Conservation (phyloP, 2,329 filamentous ascomycete species). For the Grosmannia clavigera region DNA sequence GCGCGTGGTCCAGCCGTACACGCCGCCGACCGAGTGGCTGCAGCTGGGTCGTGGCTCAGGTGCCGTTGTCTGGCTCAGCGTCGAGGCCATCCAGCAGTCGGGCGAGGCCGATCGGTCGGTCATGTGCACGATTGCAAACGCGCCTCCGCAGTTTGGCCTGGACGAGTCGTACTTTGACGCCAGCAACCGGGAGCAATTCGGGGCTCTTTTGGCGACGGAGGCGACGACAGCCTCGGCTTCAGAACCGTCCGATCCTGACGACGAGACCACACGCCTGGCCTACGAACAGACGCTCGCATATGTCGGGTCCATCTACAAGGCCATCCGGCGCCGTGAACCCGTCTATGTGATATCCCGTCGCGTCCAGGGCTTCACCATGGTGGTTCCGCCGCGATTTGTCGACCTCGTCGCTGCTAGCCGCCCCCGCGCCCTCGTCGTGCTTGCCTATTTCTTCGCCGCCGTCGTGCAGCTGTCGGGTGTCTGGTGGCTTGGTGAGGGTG, state of each 20-base stretch:
- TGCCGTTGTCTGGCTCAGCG: constrained; percentile 16
- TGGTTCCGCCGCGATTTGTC: constrained; percentile 14
- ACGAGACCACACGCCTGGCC: constrained; percentile 13
- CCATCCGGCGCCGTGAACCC: constrained; percentile 18
- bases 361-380: constrained; percentile 16
- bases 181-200: constrained; percentile 10
- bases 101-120: constrained; percentile 8
- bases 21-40: constrained; percentile 15
- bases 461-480: constrained; percentile 13
- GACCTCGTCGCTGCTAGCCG: constrained; percentile 13
- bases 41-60: constrained; percentile 14
- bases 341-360: constrained; percentile 17
- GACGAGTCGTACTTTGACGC: constrained; percentile 17
- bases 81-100: constrained; percentile 11
- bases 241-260: constrained; percentile 8
- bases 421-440: constrained; percentile 15
- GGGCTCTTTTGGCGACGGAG: constrained; percentile 8
- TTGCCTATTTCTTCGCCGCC: constrained; percentile 17
- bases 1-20: constrained; percentile 14
- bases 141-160: constrained; percentile 14
- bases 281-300: constrained; percentile 18
- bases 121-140: constrained; percentile 11
- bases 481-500: constrained; percentile 16
- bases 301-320: constrained; percentile 15
- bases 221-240: no score